Conservation (phyloP, 176 grass and related monocot genomes). For the Raddia guianensis region DNA sequence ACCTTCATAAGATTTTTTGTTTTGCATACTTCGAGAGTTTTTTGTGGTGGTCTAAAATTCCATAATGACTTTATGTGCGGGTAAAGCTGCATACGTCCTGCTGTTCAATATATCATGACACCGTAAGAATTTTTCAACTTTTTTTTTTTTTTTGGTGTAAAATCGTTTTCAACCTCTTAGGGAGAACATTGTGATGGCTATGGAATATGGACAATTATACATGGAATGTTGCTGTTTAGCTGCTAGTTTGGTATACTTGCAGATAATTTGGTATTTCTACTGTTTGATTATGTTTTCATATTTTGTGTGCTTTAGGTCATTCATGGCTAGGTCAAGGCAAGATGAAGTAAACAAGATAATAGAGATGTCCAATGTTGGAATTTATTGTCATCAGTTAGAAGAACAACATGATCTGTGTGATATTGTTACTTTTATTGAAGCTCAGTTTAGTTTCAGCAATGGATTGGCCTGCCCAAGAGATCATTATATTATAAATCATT, state of each 20-base stretch:
- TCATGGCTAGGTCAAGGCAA: slow-evolving; percentile 70
- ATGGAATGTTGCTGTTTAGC: not conserved
- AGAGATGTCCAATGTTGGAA: slow-evolving; percentile 79
- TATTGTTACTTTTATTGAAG: slow-evolving; percentile 51
- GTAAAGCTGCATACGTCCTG: slow-evolving; percentile 15
- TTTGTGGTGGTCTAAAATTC: slow-evolving; percentile 21
- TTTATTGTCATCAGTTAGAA: slow-evolving; percentile 74
- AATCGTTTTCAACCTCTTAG: not conserved
- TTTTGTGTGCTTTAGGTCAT: slow-evolving; percentile 53
- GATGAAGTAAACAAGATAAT: slow-evolving; percentile 86
- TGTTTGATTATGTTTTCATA: slow-evolving; percentile 17
- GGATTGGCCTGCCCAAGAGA: slow-evolving; percentile 63
- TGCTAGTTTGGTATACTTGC: slow-evolving; percentile 14
- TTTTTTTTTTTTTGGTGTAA: not conserved
- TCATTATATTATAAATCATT: slow-evolving; percentile 86
- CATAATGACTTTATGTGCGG: not conserved
- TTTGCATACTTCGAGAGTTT: slow-evolving; percentile 18
- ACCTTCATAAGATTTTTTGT: slow-evolving; percentile 2
- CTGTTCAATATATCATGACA: slow-evolving; percentile 20
- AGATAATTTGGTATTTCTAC: slow-evolving; percentile 30
- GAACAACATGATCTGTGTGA: slow-evolving; percentile 50
- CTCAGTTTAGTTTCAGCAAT: slow-evolving; percentile 39
- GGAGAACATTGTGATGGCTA: slow-evolving; percentile 12
- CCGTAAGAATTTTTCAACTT: slow-evolving; percentile 4
- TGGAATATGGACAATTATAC: not conserved